Evolutionary conservation across 129 eudicot species (phyloP), one percentile per base, ranked within the genome.

Genomic region (Lactuca sativa): DNA sequence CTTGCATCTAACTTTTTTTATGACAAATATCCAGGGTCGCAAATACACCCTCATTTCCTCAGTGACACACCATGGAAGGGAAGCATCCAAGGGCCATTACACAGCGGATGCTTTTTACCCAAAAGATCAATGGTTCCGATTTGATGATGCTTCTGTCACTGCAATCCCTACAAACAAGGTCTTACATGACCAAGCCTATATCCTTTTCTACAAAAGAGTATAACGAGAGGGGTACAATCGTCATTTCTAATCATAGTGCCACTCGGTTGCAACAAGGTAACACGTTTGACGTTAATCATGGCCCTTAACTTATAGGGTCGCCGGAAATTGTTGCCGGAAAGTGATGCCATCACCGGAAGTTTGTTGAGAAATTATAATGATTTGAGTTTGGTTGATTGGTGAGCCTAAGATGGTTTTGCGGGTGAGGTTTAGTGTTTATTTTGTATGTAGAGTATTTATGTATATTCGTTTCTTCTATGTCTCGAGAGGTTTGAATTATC

Each of bases 41-140:
- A 86, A 56, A 61, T 92, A 92, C 60, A 76, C 85, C 48, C 96
- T 92, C 36, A 92, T 92, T 62, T 82, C 98, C 3, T 84, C 98
- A 4, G 82, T 92, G n/a, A 92, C 98, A 3, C 98, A 92, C 75
- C 98, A 89, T 54, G 98, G 98, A 40, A 89, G 85, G 71, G 98
- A 92, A 78, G 92, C 98, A 7, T 89, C 96, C 0, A 92, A 82
- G 74, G 98, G 98, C 53, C 98, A 92, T 74, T 92, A 92, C 65
- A 92, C 98, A 14, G 95, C 98, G 7, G 98, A 92, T 86, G 96
- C 85, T 5, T 83, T 90, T 49, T 81, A 82, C 7, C 75, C 83
- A 0, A 66, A 73, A 56, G 82, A 88, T 18, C 91, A 85, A 59
- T 92, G 98, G 98, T 66, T 92, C 59, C 81, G 95, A 48, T 92